phyloP scores from a whole-genome alignment of 805 yeast genomes.

The Candida montana region DNA sequence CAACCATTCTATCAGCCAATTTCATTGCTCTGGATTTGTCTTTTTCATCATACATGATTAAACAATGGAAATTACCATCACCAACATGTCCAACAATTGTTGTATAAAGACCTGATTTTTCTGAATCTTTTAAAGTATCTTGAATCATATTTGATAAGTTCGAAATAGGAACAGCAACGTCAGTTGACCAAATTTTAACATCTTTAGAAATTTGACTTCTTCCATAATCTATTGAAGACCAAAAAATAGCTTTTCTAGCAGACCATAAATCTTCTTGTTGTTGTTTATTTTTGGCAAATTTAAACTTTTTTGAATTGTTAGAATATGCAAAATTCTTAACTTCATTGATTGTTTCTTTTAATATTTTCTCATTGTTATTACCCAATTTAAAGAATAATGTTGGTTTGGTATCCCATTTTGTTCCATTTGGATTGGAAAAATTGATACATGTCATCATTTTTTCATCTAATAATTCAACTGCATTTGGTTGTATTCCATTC shows the following conservation, averaged over 20 bases:
- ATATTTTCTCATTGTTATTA: slow-evolving; percentile 34
- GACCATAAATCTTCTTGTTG: slow-evolving; percentile 64
- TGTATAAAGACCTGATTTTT: slow-evolving; percentile 44
- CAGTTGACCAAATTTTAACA: slow-evolving; percentile 67
- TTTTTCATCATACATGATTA: slow-evolving; percentile 53
- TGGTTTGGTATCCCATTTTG: slow-evolving; percentile 46
- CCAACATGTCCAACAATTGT: slow-evolving; percentile 79
- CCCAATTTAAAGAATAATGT: slow-evolving; percentile 61
- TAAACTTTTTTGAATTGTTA: slow-evolving; percentile 49
- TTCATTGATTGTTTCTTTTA: slow-evolving; percentile 38
- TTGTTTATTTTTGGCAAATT: slow-evolving; percentile 51
- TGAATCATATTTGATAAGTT: slow-evolving; percentile 55
- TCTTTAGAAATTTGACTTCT: slow-evolving; percentile 35
- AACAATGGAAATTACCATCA: slow-evolving; percentile 75
- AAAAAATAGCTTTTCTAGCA: slow-evolving; percentile 64
- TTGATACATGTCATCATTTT: slow-evolving; percentile 63
- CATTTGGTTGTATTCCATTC: slow-evolving; percentile 59
- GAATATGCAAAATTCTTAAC: slow-evolving; percentile 43
- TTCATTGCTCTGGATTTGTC: slow-evolving; percentile 41
- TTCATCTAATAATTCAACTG: slow-evolving; percentile 68
- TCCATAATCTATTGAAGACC: slow-evolving; percentile 65
- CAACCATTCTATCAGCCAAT: slow-evolving; percentile 60
- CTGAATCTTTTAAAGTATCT: slow-evolving; percentile 56
- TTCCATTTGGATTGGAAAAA: slow-evolving; percentile 37
- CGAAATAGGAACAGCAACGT: slow-evolving; percentile 77